phyloP scores from a whole-genome alignment of 2,329 filamentous ascomycete genomes.

The Aspergillus puulaauensis region DNA sequence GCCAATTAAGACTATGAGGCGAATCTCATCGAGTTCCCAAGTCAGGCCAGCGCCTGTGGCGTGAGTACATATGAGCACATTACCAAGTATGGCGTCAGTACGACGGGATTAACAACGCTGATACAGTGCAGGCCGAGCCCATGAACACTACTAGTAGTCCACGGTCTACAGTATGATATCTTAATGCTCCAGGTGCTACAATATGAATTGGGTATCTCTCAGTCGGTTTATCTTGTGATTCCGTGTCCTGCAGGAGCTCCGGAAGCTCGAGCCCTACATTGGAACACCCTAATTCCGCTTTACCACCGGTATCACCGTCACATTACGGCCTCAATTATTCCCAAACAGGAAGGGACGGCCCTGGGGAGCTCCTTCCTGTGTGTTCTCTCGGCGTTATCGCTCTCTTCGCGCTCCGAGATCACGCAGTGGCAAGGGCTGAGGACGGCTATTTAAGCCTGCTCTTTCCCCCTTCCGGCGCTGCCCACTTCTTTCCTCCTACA shows the following conservation, averaged over 20 bases:
- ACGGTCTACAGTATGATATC: not conserved
- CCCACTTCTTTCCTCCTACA: not conserved
- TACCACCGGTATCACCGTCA: not conserved
- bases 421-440: not conserved
- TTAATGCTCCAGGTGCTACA: not conserved
- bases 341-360: slow-evolving; percentile 5
- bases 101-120: not conserved
- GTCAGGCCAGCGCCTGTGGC: not conserved
- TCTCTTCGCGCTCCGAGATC: not conserved
- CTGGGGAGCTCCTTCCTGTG: not conserved
- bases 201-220: not conserved
- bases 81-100: not conserved
- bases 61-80: too few relatives aligned
- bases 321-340: not conserved
- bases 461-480: not conserved
- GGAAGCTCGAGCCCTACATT: not conserved
- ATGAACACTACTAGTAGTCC: not conserved
- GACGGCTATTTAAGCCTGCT: not conserved
- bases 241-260: not conserved
- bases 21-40: slow-evolving; percentile 1
- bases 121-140: not conserved
- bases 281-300: not conserved
- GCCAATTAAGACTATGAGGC: not conserved
- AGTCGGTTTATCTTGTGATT: not conserved
- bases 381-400: not conserved